Conservation (phyloP, 768 basidiomycete genomes). For the Podaxis sp. region DNA sequence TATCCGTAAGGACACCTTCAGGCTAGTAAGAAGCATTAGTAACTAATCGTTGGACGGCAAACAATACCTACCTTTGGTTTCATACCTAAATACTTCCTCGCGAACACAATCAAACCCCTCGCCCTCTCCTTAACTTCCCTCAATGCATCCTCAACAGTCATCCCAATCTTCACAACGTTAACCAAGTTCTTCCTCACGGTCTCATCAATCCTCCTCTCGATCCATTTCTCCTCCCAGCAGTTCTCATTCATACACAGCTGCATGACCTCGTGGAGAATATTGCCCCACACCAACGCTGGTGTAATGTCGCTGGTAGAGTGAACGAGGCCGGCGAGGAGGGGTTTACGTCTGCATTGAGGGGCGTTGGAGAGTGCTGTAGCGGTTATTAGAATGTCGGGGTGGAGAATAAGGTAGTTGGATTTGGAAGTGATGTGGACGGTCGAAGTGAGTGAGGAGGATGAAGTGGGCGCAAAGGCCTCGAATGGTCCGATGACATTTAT, state of each 20-base stretch:
- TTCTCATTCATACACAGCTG: slow-evolving; percentile 66
- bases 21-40: slow-evolving; percentile 33
- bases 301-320: slow-evolving; percentile 56
- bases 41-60: not conserved
- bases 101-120: slow-evolving; percentile 60
- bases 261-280: slow-evolving; percentile 88
- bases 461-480: slow-evolving; percentile 23
- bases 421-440: slow-evolving; percentile 58
- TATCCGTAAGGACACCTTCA: slow-evolving; percentile 63
- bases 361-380: slow-evolving; percentile 86
- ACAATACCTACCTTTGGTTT: slow-evolving; percentile 51
- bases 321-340: slow-evolving; percentile 67
- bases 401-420: slow-evolving; percentile 73
- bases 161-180: slow-evolving; percentile 57
- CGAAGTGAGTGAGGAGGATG: slow-evolving; percentile 29
- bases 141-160: slow-evolving; percentile 30
- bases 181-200: slow-evolving; percentile 49
- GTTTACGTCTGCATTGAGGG: slow-evolving; percentile 79
- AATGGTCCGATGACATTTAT: slow-evolving; percentile 69
- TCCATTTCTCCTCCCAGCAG: slow-evolving; percentile 59
- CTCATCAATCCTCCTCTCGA: slow-evolving; percentile 56
- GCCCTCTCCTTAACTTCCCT: slow-evolving; percentile 35
- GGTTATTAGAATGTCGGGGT: slow-evolving; percentile 90
- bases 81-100: slow-evolving; percentile 58
- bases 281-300: slow-evolving; percentile 83